Conservation (phyloP, 176 grass and related monocot species). For the Microstegium vimineum region DNA sequence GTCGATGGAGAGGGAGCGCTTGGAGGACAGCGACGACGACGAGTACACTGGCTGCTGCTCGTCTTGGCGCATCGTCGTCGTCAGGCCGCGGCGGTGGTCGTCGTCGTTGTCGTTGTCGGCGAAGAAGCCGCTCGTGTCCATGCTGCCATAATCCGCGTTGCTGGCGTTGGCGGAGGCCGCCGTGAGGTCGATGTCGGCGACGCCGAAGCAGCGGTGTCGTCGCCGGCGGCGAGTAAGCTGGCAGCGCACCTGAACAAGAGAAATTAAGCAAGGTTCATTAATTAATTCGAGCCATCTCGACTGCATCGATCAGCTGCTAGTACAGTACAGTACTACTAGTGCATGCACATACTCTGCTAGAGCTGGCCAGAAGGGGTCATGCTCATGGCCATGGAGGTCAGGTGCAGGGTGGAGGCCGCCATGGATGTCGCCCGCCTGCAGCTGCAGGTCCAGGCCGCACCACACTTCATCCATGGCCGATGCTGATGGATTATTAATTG, state of each 20-base stretch:
- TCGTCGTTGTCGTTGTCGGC: background rate
- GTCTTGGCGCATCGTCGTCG: background rate
- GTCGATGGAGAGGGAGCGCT: constrained; percentile 49
- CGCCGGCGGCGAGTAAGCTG: constrained; percentile 26
- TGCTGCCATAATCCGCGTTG: background rate
- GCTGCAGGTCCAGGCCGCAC: constrained; percentile 36
- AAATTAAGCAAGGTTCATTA: too few relatives aligned
- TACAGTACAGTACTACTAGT: too few relatives aligned
- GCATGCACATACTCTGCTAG: too few relatives aligned
- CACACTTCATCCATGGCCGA: constrained; percentile 37
- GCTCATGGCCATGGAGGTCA: background rate
- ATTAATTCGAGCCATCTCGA: too few relatives aligned
- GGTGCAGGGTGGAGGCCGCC: background rate
- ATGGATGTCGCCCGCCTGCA: constrained; percentile 8
- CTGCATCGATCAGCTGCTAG: too few relatives aligned
- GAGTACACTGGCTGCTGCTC: background rate
- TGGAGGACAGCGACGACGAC: constrained; percentile 44
- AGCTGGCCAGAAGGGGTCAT: constrained; percentile 36
- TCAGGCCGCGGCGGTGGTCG: background rate
- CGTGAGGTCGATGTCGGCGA: constrained; percentile 9
- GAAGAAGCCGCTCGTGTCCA: constrained; percentile 13
- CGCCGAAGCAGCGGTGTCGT: constrained; percentile 18
- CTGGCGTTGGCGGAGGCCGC: background rate
- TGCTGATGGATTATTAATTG: background rate
- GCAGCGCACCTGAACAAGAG: too few relatives aligned